phyloP scores from a whole-genome alignment of 345 rosid genomes.

The Chamaenerion angustifolium region DNA sequence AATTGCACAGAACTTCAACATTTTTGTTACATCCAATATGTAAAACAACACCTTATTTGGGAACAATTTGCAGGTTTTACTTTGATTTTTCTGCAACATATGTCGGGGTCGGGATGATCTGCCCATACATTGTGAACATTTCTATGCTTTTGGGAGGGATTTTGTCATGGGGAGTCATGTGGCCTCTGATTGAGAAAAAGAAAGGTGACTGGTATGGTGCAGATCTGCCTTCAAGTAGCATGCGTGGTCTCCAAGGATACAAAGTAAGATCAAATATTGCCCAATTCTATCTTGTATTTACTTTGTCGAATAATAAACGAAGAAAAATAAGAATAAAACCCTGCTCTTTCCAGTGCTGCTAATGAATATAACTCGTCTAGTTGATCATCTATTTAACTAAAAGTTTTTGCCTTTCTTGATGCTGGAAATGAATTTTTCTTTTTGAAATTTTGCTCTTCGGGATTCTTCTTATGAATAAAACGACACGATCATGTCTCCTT shows the following conservation, averaged over 20 bases:
- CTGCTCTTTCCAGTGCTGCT: background rate
- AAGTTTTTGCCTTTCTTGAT: background rate
- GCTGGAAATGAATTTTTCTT: background rate
- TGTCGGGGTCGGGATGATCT: conserved; percentile 2
- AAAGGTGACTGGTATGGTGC: conserved; percentile 1
- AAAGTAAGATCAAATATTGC: background rate
- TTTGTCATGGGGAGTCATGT: background rate
- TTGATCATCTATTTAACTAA: background rate
- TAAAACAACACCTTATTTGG: background rate
- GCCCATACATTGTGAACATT: conserved; percentile 1
- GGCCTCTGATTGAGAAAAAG: conserved; percentile 2
- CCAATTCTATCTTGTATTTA: too few species aligned
- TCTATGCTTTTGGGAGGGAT: conserved; percentile 1
- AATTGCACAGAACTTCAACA: too few species aligned
- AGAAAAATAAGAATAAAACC: too few species aligned
- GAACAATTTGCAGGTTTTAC: conserved; percentile 4
- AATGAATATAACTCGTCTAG: background rate
- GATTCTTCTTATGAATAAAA: too few species aligned
- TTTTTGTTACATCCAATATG: background rate
- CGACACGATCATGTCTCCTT: background rate
- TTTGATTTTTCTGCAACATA: conserved; percentile 3
- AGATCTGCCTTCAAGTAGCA: conserved; percentile 1
- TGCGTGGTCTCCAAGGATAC: conserved; percentile 1
- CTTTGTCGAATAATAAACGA: too few species aligned
- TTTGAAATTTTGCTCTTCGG: too few species aligned